These are phyloP conservation scores for Hypoxylon intermedium DNA, from an alignment of 495 filamentous ascomycete species.

Conservation along the genomic window DNA sequence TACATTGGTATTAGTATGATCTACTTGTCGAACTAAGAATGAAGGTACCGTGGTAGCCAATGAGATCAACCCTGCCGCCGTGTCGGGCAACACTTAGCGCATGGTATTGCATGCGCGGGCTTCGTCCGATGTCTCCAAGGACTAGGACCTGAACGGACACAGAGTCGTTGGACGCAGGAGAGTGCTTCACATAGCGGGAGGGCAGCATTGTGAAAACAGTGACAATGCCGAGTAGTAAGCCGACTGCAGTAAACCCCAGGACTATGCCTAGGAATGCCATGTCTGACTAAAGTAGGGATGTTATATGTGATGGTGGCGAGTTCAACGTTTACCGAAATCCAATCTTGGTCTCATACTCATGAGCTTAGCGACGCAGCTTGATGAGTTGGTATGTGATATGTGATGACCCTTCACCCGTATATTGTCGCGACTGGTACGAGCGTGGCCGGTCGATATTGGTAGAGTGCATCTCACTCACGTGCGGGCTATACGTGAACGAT, in stretches of 20 bases:
- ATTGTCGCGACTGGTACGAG: too few species aligned
- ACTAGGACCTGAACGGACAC: constrained; percentile 83
- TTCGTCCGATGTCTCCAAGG: constrained; percentile 94
- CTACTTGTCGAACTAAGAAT: neutral
- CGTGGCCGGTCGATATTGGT: neutral
- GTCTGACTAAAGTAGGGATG: neutral
- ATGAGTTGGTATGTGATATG: too few species aligned
- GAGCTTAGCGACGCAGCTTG: too few species aligned
- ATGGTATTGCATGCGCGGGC: constrained; percentile 99
- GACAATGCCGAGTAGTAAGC: constrained; percentile 28
- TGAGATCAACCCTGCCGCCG: constrained; percentile 79
- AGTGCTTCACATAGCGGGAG: constrained; percentile 36
- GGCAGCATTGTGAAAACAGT: constrained; percentile 29
- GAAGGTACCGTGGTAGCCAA: constrained; percentile 80
- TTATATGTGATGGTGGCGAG: too few species aligned
- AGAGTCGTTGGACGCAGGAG: constrained; percentile 33
- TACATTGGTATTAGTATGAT: constrained; percentile 19
- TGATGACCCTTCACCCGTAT: too few species aligned
- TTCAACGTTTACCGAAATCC: too few species aligned
- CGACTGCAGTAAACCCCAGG: constrained; percentile 30
- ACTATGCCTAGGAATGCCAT: constrained; percentile 40
- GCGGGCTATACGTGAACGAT: neutral
- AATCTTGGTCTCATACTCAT: too few species aligned
- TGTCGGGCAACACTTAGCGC: constrained; percentile 88
- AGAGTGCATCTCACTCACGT: constrained; percentile 6